These are phyloP conservation scores for Arthrinium phaeospermum DNA, from an alignment of 2,329 filamentous ascomycete species.

Conservation along the genomic window DNA sequence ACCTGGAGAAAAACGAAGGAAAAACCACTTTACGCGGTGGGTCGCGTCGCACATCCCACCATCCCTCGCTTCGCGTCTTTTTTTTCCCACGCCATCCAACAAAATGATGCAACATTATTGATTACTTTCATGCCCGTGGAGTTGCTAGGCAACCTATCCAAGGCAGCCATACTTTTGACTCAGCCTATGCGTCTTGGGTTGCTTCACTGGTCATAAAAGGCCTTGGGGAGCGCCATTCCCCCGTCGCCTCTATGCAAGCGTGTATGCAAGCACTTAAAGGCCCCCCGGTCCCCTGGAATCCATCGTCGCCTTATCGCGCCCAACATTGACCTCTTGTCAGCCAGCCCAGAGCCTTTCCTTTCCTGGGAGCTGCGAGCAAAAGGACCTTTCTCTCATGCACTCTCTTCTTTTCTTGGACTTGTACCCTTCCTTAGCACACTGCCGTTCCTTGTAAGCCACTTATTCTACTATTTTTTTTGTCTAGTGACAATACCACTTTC, in stretches of 20 bases:
- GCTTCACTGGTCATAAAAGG: conserved; percentile 30
- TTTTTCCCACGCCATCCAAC: conserved; percentile 30
- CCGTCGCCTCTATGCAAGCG: conserved; percentile 38
- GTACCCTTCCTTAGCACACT: background rate
- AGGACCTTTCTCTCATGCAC: background rate
- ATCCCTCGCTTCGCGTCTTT: conserved; percentile 30
- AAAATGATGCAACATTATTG: conserved; percentile 30
- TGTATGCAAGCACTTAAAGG: conserved; percentile 42
- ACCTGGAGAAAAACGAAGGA: conserved; percentile 1
- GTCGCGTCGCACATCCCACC: conserved; percentile 40
- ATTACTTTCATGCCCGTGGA: conserved; percentile 31
- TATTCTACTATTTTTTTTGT: background rate
- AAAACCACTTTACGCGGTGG: conserved; percentile 47
- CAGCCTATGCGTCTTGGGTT: background rate
- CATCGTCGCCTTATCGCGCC: conserved; percentile 27
- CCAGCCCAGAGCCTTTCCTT: background rate
- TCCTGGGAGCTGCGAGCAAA: background rate
- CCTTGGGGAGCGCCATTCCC: conserved; percentile 23
- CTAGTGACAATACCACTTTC: conserved; percentile 13
- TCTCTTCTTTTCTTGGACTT: background rate
- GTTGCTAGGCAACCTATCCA: conserved; percentile 43
- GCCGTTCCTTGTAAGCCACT: conserved; percentile 8
- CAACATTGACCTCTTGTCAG: conserved; percentile 16
- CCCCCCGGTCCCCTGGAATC: conserved; percentile 30
- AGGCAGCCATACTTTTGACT: conserved; percentile 31